phyloP scores from a whole-genome alignment of 257 asterid genomes.

The Nicotiana tomentosiformis region DNA sequence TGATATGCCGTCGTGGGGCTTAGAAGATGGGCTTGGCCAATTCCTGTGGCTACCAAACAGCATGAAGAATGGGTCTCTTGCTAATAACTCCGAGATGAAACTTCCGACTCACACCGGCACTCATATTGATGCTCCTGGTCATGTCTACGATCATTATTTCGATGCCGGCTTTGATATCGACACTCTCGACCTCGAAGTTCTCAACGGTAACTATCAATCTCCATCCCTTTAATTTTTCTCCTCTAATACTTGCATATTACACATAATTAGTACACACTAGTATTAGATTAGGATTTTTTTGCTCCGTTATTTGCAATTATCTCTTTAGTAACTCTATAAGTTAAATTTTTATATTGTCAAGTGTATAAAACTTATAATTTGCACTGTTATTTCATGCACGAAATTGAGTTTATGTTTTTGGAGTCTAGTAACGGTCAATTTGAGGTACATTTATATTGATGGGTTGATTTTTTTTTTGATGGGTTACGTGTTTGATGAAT shows the following conservation, averaged over 20 bases:
- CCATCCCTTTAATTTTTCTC: background rate
- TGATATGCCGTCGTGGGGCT: slow-evolving; percentile 75
- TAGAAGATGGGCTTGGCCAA: slow-evolving; percentile 67
- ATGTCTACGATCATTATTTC: slow-evolving; percentile 70
- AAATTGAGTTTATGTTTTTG: no score
- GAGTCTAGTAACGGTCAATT: background rate
- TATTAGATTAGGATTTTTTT: no score
- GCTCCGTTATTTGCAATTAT: no score
- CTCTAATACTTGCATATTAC: background rate
- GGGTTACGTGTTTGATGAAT: background rate
- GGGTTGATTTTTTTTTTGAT: background rate
- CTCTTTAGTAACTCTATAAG: no score
- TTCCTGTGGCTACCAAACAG: slow-evolving; percentile 64
- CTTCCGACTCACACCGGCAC: slow-evolving; percentile 84
- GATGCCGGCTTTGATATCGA: slow-evolving; percentile 96
- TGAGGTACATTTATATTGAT: background rate
- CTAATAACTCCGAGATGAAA: slow-evolving; percentile 88
- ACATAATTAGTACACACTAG: background rate
- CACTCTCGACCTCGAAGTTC: slow-evolving; percentile 86
- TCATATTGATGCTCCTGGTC: slow-evolving; percentile 97
- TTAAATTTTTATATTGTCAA: no score
- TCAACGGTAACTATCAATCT: slow-evolving; percentile 49
- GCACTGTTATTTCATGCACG: background rate
- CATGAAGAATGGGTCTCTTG: slow-evolving; percentile 80
- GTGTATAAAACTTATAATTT: no score